Percentiles rank a stretch among this genome's conserved stretches.
Evolutionary conservation across 1,284 basidiomycete species (phyloP).

Genomic region (Mycena sp.): DNA sequence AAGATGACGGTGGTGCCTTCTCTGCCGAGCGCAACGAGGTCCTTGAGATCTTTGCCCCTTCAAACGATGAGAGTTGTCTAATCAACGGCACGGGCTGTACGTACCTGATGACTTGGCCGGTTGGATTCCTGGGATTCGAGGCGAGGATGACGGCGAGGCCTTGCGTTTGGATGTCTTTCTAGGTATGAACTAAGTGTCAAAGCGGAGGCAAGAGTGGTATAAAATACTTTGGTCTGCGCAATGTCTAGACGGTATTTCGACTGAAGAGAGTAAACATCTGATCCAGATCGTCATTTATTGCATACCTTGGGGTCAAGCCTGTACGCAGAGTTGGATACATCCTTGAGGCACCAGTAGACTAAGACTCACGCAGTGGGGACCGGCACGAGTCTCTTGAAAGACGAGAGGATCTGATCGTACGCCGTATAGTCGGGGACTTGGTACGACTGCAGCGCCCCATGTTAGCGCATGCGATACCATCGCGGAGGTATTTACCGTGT

Average conservation of each 20-base stretch:
- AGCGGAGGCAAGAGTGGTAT: constrained; percentile 8
- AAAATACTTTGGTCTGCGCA: constrained; percentile 68
- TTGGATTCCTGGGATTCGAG: constrained; percentile 93
- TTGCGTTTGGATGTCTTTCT: constrained; percentile 82
- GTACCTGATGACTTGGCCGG: constrained; percentile 77
- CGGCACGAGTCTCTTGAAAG: constrained; percentile 90
- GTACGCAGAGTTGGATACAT: constrained; percentile 16
- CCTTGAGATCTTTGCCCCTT: constrained; percentile 83
- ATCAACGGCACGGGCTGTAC: neutral
- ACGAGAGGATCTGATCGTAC: constrained; percentile 85
- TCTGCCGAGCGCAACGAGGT: constrained; percentile 78
- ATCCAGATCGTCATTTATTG: too few relatives aligned
- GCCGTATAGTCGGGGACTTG: constrained; percentile 92
- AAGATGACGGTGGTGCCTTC: constrained; percentile 85
- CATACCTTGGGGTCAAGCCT: constrained; percentile 69
- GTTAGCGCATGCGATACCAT: neutral
- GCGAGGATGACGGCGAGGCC: constrained; percentile 89
- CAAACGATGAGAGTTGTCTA: neutral
- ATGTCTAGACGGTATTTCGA: constrained; percentile 70
- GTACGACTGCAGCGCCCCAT: constrained; percentile 61
- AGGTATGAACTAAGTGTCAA: constrained; percentile 22
- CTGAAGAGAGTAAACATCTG: constrained; percentile 39
- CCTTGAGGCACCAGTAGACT: neutral
- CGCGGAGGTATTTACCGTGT: constrained; percentile 56
- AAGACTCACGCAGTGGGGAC: constrained; percentile 83